A percentile compares a stretch with the other conserved stretches of the same genome.
These are phyloP conservation scores for Chenopodium berlandieri DNA, from an alignment of 148 eudicot species.

Conservation along the genomic window DNA sequence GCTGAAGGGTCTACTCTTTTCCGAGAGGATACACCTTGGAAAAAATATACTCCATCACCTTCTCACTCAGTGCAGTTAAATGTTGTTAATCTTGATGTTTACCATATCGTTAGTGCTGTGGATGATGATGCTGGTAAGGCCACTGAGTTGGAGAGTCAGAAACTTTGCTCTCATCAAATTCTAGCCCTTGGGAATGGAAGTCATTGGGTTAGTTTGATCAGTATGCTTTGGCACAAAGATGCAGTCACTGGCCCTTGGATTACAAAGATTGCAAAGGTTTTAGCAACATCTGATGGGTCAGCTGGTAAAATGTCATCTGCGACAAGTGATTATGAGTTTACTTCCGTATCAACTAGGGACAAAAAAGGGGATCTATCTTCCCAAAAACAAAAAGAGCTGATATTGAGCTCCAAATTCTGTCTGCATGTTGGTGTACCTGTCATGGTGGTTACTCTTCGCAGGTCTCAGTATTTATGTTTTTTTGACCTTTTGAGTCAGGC, in stretches of 20 bases:
- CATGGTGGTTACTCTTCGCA: conserved; percentile 44
- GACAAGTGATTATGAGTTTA: conserved; percentile 58
- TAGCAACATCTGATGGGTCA: conserved; percentile 63
- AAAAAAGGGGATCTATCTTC: conserved; percentile 45
- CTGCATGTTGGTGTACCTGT: conserved; percentile 59
- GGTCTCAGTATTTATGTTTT: conserved; percentile 45
- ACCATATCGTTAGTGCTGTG: conserved; percentile 37
- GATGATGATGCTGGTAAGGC: conserved; percentile 28
- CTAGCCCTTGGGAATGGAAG: conserved; percentile 44
- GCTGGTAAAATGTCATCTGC: conserved; percentile 36
- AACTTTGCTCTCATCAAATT: conserved; percentile 44
- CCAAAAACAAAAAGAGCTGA: conserved; percentile 51
- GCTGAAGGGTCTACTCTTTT: conserved; percentile 30
- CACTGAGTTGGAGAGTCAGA: conserved; percentile 20
- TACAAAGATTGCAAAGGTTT: conserved; percentile 56
- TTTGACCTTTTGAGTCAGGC: conserved; percentile 50
- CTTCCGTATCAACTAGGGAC: conserved; percentile 63
- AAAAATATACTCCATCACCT: conserved; percentile 31
- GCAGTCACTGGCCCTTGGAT: conserved; percentile 70
- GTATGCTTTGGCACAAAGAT: conserved; percentile 67
- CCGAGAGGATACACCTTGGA: conserved; percentile 32
- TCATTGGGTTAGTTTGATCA: conserved; percentile 47
- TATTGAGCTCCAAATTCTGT: conserved; percentile 61
- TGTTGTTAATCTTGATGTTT: conserved; percentile 50
- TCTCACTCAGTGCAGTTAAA: conserved; percentile 62